Conservation (phyloP, 805 yeast species). For the Metschnikowia colocasiae region DNA sequence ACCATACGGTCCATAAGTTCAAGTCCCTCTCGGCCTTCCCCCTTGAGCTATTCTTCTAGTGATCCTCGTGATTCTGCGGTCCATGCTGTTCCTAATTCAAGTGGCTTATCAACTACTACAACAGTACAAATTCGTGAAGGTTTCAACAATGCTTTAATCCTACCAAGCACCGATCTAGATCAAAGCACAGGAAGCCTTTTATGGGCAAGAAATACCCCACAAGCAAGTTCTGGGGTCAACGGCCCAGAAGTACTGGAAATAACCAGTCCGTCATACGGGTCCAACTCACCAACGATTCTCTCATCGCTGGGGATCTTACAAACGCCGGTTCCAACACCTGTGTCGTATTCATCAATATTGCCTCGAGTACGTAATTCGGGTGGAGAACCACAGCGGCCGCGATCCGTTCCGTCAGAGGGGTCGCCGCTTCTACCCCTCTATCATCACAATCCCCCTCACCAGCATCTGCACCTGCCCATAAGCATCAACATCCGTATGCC, state of each 20-base stretch:
- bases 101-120: not conserved
- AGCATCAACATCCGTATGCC: conserved; percentile 7
- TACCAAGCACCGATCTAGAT: not conserved
- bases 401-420: conserved; percentile 7
- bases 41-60: not conserved
- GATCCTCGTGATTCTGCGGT: not conserved
- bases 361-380: not conserved
- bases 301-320: not conserved
- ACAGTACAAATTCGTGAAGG: not conserved
- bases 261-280: not conserved
- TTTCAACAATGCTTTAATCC: not conserved
- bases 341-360: not conserved
- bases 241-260: not conserved
- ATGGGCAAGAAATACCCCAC: not conserved
- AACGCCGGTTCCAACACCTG: not conserved
- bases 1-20: conserved; percentile 3
- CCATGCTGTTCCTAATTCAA: not conserved
- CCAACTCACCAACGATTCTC: not conserved
- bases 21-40: conserved; percentile 1
- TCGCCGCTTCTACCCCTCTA: conserved; percentile 10
- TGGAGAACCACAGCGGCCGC: not conserved
- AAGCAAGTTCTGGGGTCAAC: not conserved
- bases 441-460: not conserved
- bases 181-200: not conserved
- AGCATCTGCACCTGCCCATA: conserved; percentile 6